Evolutionary conservation across 257 asterid species (phyloP), one percentile per base, ranked within the genome.

Genomic region (Fraxinus pennsylvanica): DNA sequence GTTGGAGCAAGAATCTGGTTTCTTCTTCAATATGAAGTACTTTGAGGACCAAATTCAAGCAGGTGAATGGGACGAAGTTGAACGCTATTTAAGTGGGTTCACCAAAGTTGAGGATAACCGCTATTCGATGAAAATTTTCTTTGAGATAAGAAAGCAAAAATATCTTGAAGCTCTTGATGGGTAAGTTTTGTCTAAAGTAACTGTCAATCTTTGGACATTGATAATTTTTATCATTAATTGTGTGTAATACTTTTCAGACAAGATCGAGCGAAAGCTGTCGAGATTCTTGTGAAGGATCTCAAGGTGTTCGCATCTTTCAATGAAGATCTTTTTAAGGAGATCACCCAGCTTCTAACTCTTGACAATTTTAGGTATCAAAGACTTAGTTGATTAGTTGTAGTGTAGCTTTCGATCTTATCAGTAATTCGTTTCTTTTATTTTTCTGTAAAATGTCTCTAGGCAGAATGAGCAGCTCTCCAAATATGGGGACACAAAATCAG

Each of bases 41-140:
- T 94, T 94, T 35, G 98, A 94, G 85, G 98, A 94, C 77, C 94
- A 91, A 87, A 96, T 94, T 81, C 98, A 94, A 84, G 97, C 97
- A 19, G 97, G 98, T 75, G 98, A 94, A 85, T 94, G 98, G 98
- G 97, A 94, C 54, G 98, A 94, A 88, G 97, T 94, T 65, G 98
- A 94, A 80, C 87, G 89, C 57, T 94, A 94, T 81, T 86, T 94
- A 68, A 85, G 94, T 76, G 97, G 98, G 79, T 92, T 94, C 82
- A 94, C 98, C 6, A 94, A 94, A 86, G 98, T 94, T 77, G 98
- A 94, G 86, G 98, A 94, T 81, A 94, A 94, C 84, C 93, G 96
- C 33, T 94, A 94, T 81, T 94, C 98, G 41, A 94, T 92, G 98
- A 94, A 94, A 82, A 92, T 94, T 65, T 94, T 94, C 92, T 94